These are phyloP conservation scores for Kockovaella imperatae DNA, from an alignment of 768 basidiomycete species.

Conservation along the genomic window DNA sequence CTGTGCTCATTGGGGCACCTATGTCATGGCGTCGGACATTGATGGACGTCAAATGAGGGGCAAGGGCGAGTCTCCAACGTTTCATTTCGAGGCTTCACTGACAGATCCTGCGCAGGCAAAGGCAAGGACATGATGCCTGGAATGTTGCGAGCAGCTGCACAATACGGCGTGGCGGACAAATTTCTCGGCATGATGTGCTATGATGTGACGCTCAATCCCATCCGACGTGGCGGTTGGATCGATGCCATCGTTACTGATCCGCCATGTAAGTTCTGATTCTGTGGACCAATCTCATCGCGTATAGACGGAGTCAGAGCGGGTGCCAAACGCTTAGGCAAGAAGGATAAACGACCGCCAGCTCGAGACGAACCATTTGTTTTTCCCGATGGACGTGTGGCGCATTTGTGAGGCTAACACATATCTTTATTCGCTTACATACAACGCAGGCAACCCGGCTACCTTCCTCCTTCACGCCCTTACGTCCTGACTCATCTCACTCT, in stretches of 20 bases:
- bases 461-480: slow-evolving; percentile 86
- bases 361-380: slow-evolving; percentile 38
- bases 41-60: slow-evolving; percentile 96
- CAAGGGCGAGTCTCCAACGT: slow-evolving; percentile 53
- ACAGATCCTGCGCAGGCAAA: slow-evolving; percentile 10
- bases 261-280: slow-evolving; percentile 59
- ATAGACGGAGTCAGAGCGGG: slow-evolving; percentile 74
- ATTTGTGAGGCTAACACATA: slow-evolving; percentile 43
- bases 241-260: slow-evolving; percentile 94
- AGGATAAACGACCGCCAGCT: slow-evolving; percentile 28
- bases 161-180: slow-evolving; percentile 67
- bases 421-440: background rate
- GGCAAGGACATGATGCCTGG: slow-evolving; percentile 51
- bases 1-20: slow-evolving; percentile 75
- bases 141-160: slow-evolving; percentile 67
- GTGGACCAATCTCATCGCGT: background rate
- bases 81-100: background rate
- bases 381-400: slow-evolving; percentile 42
- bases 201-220: slow-evolving; percentile 83
- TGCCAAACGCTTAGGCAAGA: slow-evolving; percentile 46
- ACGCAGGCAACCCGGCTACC: slow-evolving; percentile 47
- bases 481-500: slow-evolving; percentile 73
- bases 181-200: slow-evolving; percentile 83
- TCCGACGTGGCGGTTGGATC: slow-evolving; percentile 79
- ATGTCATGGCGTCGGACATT: slow-evolving; percentile 86